phyloP scores from a whole-genome alignment of 441 rosid genomes.

The Pelargonium fulgidum region DNA sequence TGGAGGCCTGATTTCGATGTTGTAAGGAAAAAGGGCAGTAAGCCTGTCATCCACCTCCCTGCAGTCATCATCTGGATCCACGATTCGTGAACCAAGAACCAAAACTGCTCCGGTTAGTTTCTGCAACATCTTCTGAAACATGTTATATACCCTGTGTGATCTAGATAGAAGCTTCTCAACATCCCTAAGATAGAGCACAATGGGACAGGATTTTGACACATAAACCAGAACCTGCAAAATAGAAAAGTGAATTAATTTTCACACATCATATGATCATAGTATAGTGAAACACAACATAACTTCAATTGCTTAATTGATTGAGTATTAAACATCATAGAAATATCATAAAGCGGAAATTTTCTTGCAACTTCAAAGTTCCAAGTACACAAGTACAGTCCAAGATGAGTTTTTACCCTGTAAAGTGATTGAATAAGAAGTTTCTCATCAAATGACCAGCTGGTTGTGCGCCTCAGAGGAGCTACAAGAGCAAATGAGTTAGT shows the following conservation, averaged over 20 bases:
- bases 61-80: constrained; percentile 36
- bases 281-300: not conserved
- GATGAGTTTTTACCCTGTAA: constrained; percentile 49
- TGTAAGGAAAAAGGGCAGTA: constrained; percentile 51
- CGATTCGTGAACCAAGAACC: constrained; percentile 59
- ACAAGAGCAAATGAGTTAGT: not conserved
- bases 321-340: not conserved
- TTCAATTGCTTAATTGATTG: not conserved
- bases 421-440: constrained; percentile 75
- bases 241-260: not conserved
- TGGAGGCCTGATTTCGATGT: constrained; percentile 63
- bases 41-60: constrained; percentile 56
- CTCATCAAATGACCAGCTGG: constrained; percentile 83
- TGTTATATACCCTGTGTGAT: constrained; percentile 57
- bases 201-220: constrained; percentile 65
- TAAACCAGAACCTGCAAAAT: constrained; percentile 55
- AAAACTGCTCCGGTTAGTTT: constrained; percentile 60
- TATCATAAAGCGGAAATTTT: not conserved
- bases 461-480: constrained; percentile 62
- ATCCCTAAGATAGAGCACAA: constrained; percentile 74
- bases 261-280: not conserved
- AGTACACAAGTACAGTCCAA: not conserved
- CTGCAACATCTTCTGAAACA: constrained; percentile 68
- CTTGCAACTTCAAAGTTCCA: not conserved
- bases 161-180: constrained; percentile 52